Evolutionary conservation across 2,329 filamentous ascomycete species (phyloP), one percentile per base, ranked within the genome.

Genomic region (Epichloe festucae): DNA sequence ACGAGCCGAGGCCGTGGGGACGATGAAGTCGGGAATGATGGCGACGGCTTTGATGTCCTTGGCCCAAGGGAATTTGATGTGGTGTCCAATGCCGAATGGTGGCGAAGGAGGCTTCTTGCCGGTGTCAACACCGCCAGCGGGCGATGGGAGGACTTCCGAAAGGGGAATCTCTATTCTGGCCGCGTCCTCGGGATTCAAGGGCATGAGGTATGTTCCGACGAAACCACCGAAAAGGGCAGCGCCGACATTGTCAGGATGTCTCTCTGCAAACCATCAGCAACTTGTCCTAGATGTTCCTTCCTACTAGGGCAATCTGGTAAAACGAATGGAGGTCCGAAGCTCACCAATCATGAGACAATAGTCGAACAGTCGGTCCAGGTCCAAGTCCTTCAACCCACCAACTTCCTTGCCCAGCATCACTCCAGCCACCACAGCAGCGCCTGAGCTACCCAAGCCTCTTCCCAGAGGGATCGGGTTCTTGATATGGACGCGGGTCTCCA

Each of bases 161-260:
- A 96, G 79, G 4, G 93, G 93, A 53, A 98, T 95, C 70, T 97
- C 93, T 59, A 85, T 89, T 56, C 93, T 81, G 55, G 89, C 88
- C 54, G 89, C 84, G 62, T 97, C 91, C 67, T 89, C 88, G 3
- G 89, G 87, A 58, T 87, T 82, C 58, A 97, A 77, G 54, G 95
- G 91, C 71, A 94, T 95, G 54, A 97, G 79, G 65, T 97, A 97
- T 17, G 91, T 96, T 54, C 93, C 93, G 27, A 98, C 89, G 59
- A 98, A 97, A 35, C 93, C 93, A 58, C 93, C 93, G 62, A 94
- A 97, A 38, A 97, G 79, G 7, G 93, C 90, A 14, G 93, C 93
- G 53, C 90, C 93, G 49, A 98, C 89, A 64, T 95, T 95, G 70
- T 95, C 89, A 11, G 89, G 89, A 67, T 95, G 89, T 57, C 89